These are phyloP conservation scores for Eutrema heterophyllum DNA, from an alignment of 345 rosid species.

Conservation along the genomic window DNA sequence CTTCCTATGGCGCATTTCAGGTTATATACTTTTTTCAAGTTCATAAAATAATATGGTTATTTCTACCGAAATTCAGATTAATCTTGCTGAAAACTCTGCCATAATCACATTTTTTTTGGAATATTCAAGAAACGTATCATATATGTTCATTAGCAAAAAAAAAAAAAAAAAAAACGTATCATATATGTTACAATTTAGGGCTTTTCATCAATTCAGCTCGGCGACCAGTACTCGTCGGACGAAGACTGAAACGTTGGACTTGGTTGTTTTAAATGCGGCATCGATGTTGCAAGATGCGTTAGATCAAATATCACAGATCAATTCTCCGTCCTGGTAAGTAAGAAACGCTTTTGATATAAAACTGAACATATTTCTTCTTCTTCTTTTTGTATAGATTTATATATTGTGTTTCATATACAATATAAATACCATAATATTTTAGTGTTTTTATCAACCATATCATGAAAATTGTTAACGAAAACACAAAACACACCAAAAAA, in stretches of 20 bases:
- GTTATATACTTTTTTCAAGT: neutral
- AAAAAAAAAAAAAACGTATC: no score
- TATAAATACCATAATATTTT: neutral
- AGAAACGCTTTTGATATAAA: neutral
- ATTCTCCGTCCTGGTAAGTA: slow-evolving; percentile 37
- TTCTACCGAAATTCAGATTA: neutral
- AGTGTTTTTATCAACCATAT: neutral
- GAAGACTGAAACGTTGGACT: slow-evolving; percentile 35
- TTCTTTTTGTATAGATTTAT: no score
- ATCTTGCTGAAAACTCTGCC: neutral
- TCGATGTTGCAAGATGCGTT: slow-evolving; percentile 37
- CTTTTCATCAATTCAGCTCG: slow-evolving; percentile 15
- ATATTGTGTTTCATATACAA: no score
- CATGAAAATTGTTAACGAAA: neutral
- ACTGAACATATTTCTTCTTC: no score
- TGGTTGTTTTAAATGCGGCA: slow-evolving; percentile 33
- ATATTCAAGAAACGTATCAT: neutral
- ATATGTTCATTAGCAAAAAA: no score
- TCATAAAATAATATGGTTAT: neutral
- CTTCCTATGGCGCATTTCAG: slow-evolving; percentile 2
- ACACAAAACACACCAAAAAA: neutral
- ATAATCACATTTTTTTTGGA: no score
- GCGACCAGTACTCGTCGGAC: slow-evolving; percentile 33
- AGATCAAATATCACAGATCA: slow-evolving; percentile 38
- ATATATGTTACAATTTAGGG: neutral